Evolutionary conservation across 305 asterid species (phyloP), one percentile per base, ranked within the genome.

Genomic region (Fraxinus dipetala): DNA sequence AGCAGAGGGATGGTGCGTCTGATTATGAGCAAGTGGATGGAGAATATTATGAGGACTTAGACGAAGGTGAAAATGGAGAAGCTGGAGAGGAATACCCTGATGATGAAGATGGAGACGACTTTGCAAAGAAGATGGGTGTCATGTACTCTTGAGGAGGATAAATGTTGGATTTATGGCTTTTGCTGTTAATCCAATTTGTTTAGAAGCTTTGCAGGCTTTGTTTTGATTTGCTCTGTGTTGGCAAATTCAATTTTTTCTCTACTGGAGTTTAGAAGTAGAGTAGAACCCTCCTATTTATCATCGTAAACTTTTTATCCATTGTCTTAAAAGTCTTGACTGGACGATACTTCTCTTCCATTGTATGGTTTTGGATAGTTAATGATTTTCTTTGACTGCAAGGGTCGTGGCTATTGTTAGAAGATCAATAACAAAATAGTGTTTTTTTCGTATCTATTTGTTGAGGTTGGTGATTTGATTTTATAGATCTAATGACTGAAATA

Each of bases 91-190:
- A 91, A 63, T 91, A 90, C 76, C 81, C 84, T 9, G 94, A 90
- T 9, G 95, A 91, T 1, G 95, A 91, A 14, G 94, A 89, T 0
- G 96, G 32, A 0, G 91, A 94, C 0, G 96, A 94, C 81, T 92
- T 92, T 81, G 96, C 96, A 2, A 93, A 94, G 89, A 93, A 93
- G 94, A 88, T 91, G 97, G 96, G 94, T 3, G 96, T 90, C 26
- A 75, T 91, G 87, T 90, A 87, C 87, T 88, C 93, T 56, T 69
- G 83, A 80, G 81, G 79, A 89, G 31, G 72, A 10, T 11, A 43
- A 9, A 72, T 3, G 82, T 18, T 78, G 11, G 67, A 40, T 22
- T 34, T 45, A 3, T 59, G 35, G 70, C 31, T 5, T 75, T 14
- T 38, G 75, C 13, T 67, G 83, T 77, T 9, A 54, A 72, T 83